Evolutionary conservation across 116 monocot genomes (phyloP).

Genomic region (Dioscorea cayenensis): DNA sequence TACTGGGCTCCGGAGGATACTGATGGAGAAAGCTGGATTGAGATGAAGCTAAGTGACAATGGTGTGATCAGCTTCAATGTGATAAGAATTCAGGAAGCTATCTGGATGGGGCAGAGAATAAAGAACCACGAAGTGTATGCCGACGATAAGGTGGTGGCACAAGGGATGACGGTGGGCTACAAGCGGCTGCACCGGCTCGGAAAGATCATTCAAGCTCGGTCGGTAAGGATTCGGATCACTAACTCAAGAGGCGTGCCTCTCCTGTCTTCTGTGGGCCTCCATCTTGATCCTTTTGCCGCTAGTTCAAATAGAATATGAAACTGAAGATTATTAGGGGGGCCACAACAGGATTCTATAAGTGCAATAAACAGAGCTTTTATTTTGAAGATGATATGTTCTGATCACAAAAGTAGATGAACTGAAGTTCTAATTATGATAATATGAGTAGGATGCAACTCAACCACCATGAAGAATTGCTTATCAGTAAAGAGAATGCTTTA

Average conservation of each 20-base stretch:
- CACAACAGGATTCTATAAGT: too few species aligned
- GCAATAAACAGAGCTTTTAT: too few species aligned
- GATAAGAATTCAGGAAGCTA: constrained; percentile 65
- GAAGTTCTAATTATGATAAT: too few species aligned
- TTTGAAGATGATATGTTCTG: too few species aligned
- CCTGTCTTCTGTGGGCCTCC: constrained; percentile 58
- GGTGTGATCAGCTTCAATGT: constrained; percentile 44
- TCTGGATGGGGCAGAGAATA: constrained; percentile 78
- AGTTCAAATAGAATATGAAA: too few species aligned
- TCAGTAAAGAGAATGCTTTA: too few species aligned
- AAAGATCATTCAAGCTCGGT: constrained; percentile 19
- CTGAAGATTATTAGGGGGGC: too few species aligned
- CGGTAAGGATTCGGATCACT: constrained; percentile 38
- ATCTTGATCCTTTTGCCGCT: constrained; percentile 45
- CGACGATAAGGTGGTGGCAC: constrained; percentile 41
- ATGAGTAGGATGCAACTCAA: too few species aligned
- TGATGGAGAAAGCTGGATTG: constrained; percentile 40
- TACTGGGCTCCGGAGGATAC: constrained; percentile 60
- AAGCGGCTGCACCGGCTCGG: constrained; percentile 66
- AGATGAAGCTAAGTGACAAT: constrained; percentile 14
- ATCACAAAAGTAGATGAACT: too few species aligned
- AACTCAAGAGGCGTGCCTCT: constrained; percentile 49
- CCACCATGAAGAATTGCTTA: too few species aligned
- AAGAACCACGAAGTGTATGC: constrained; percentile 36
- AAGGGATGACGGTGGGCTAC: constrained; percentile 80